Conservation (phyloP, 805 yeast species). For the Teunomyces funiuensis region DNA sequence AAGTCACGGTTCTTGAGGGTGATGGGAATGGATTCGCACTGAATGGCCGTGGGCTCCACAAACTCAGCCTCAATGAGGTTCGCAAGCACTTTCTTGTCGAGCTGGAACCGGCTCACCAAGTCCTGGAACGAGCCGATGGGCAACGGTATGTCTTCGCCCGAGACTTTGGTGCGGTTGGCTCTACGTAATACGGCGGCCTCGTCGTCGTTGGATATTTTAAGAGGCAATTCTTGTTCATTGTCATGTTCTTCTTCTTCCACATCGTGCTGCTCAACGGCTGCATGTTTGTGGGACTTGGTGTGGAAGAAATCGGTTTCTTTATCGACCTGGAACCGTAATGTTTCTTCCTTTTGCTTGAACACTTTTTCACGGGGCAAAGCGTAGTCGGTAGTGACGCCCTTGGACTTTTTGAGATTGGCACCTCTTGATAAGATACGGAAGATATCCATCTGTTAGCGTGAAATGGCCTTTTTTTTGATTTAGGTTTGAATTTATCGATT, state of each 20-base stretch:
- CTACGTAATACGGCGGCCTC: conserved; percentile 66
- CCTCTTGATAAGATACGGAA: conserved; percentile 85
- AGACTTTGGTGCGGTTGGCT: conserved; percentile 62
- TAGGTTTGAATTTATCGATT: too few species aligned
- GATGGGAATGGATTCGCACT: conserved; percentile 84
- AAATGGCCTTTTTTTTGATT: too few species aligned
- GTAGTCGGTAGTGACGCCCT: conserved; percentile 43
- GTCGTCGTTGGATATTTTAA: conserved; percentile 48
- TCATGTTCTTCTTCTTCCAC: conserved; percentile 29
- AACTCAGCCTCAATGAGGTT: conserved; percentile 72
- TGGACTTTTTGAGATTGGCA: conserved; percentile 68
- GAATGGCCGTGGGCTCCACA: conserved; percentile 88
- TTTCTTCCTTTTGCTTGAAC: conserved; percentile 32
- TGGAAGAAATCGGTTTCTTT: conserved; percentile 84
- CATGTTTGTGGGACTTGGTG: conserved; percentile 44
- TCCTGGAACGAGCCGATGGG: conserved; percentile 92
- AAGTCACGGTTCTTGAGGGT: conserved; percentile 70
- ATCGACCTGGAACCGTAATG: conserved; percentile 52
- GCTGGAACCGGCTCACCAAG: conserved; percentile 62
- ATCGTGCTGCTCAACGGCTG: conserved; percentile 20
- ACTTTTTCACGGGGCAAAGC: conserved; percentile 30
- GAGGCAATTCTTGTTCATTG: conserved; percentile 36
- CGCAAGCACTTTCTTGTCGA: conserved; percentile 56
- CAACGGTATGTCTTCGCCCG: conserved; percentile 84
- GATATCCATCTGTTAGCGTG: conserved; percentile 73